Percentiles rank a stretch among this genome's conserved stretches.
These are phyloP conservation scores for Ensete ventricosum DNA, from an alignment of 176 grass and related monocot species.

Conservation along the genomic window DNA sequence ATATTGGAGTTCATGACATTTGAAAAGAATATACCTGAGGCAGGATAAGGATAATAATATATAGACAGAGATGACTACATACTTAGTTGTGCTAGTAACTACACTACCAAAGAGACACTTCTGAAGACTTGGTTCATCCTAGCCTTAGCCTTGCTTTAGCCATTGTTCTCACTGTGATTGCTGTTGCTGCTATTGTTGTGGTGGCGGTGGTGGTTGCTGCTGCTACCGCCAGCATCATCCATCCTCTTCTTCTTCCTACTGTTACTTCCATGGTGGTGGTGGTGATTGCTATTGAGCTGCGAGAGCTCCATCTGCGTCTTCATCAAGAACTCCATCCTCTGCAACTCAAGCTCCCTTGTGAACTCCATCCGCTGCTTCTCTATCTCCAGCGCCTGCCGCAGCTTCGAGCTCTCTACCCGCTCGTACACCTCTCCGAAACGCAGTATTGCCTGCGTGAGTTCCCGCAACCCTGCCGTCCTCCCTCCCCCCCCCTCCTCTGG, in stretches of 20 bases:
- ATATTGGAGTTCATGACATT: not conserved
- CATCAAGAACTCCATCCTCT: slow-evolving; percentile 84
- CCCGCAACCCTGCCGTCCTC: slow-evolving; percentile 28
- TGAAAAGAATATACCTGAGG: not conserved
- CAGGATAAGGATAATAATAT: not conserved
- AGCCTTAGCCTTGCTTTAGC: not conserved
- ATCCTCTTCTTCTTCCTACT: slow-evolving; percentile 25
- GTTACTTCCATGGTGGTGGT: slow-evolving; percentile 14
- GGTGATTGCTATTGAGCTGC: slow-evolving; percentile 32
- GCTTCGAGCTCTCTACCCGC: slow-evolving; percentile 59
- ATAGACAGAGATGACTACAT: not conserved
- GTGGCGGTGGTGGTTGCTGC: slow-evolving; percentile 38
- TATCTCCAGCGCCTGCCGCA: slow-evolving; percentile 60
- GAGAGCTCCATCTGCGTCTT: slow-evolving; percentile 80
- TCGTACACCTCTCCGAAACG: slow-evolving; percentile 71
- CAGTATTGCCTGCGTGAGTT: slow-evolving; percentile 44
- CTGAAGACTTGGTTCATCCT: not conserved
- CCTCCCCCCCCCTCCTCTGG: slow-evolving; percentile 18
- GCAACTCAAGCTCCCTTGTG: slow-evolving; percentile 58
- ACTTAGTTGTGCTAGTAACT: not conserved
- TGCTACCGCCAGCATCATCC: slow-evolving; percentile 30
- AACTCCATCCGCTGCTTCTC: slow-evolving; percentile 76
- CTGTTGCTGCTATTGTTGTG: not conserved
- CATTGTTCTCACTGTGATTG: not conserved
- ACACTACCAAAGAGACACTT: not conserved